Conservation (phyloP, 495 filamentous ascomycete genomes). For the Ramalina intermedia region DNA sequence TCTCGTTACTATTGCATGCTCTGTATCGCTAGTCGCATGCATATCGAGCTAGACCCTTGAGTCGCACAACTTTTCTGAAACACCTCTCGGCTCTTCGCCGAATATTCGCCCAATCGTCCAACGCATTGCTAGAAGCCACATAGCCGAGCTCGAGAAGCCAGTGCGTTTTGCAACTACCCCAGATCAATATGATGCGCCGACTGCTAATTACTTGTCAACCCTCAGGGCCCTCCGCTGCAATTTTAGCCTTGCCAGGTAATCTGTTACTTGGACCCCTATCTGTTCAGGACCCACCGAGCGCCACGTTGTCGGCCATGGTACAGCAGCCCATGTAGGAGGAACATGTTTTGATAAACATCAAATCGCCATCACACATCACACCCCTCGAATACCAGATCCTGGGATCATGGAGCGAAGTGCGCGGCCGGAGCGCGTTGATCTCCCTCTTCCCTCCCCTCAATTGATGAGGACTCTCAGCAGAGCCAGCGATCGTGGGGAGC, state of each 20-base stretch:
- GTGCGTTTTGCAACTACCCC: no score
- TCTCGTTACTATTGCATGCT: no score
- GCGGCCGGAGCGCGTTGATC: slow-evolving; percentile 6
- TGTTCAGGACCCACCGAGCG: not conserved
- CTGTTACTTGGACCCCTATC: not conserved
- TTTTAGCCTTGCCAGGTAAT: not conserved
- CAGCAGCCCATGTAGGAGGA: not conserved
- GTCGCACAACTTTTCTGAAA: no score
- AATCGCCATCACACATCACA: not conserved
- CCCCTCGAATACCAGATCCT: not conserved
- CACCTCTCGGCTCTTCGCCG: no score
- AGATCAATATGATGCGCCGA: not conserved
- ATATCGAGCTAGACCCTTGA: no score
- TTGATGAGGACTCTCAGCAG: slow-evolving; percentile 10
- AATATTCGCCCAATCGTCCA: no score
- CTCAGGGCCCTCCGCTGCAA: not conserved
- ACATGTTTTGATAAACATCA: not conserved
- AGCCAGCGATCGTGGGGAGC: slow-evolving; percentile 18
- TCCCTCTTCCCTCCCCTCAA: slow-evolving; percentile 1
- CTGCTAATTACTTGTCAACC: not conserved
- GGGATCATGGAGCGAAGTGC: slow-evolving; percentile 7
- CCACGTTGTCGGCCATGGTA: not conserved
- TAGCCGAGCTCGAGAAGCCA: no score
- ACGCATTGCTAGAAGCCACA: no score
- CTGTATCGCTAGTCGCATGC: no score